Base-by-base conservation (phyloP, 495 filamentous ascomycete species). In the Sporormia fimetaria region DNA sequence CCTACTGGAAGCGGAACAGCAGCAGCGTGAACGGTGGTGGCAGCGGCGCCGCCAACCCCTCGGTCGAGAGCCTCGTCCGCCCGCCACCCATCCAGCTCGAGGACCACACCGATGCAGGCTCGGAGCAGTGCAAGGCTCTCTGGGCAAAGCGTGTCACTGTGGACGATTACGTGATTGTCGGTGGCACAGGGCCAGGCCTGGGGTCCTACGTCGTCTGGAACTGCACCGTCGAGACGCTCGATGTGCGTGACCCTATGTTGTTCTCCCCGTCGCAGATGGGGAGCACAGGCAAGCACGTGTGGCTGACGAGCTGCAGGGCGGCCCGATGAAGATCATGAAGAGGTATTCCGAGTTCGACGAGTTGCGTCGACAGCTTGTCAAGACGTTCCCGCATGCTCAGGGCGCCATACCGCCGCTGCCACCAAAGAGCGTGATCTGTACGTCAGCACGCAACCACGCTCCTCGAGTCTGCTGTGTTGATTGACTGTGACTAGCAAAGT, bases 151-250 rank as follows among this genome's bases (percentile, higher is more conserved):
- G 69, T 42, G 78, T 80, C 15, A 58, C 67, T 2, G 73, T 85
- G 32, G 73, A 81, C 37, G 78, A 81, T 52, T 69, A 81, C 62
- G 67, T 70, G 23, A 63, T 83, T 43, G 69, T 85, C 31, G 66
- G 69, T 44, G 80, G 71, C 0, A 68, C 65, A 27, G 67, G 70
- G 52, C 74, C 70, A 4, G 74, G 74, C 7, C 66, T 81, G 12
- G 80, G 80, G 3, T 68, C 76, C 0, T 85, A 83, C 59, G 77
- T 83, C 17, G 77, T 81, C 12, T 85, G 80, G 80, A 78, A 76
- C 56, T 81, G 75, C 51, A 74, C 57, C 20, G 70, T 85, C 24
- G 69, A 78, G 51, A 83, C 79, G 2, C 63, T 83, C 21, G 74
- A 83, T 63, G 79, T 81, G 48, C 54, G 73, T 69, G 28, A 39